A percentile compares a stretch with the other conserved stretches of the same genome.
phyloP scores from a whole-genome alignment of 176 grass and related monocot genomes.

The Carex cristatella region DNA sequence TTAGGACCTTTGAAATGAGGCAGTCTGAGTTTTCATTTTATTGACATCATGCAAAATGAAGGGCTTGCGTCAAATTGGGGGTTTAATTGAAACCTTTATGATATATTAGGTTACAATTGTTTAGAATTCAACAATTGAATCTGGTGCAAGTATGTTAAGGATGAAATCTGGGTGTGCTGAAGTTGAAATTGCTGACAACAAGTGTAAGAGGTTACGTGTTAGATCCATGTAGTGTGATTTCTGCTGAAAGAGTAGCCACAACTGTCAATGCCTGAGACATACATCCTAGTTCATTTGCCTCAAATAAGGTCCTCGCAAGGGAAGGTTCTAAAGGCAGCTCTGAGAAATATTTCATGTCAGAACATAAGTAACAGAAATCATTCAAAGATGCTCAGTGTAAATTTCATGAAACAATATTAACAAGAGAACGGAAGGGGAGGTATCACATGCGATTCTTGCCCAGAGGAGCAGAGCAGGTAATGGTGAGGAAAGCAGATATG shows the following conservation, averaged over 20 bases:
- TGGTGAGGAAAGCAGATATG: background rate
- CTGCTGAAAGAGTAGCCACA: constrained; percentile 77
- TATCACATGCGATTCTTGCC: background rate
- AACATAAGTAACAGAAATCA: background rate
- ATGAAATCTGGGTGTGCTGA: background rate
- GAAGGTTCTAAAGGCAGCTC: constrained; percentile 93
- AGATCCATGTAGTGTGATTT: constrained; percentile 63
- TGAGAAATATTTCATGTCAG: constrained; percentile 26
- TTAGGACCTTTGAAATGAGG: background rate
- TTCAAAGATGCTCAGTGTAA: background rate
- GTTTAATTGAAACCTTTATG: background rate
- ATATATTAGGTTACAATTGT: background rate
- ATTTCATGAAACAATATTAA: background rate
- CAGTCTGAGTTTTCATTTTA: background rate
- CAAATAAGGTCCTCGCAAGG: constrained; percentile 87
- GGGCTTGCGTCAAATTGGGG: background rate
- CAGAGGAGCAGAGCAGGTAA: background rate
- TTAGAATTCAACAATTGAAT: background rate
- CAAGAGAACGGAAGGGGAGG: background rate
- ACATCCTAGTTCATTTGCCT: constrained; percentile 81
- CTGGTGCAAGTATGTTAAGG: background rate
- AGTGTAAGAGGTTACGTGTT: constrained; percentile 33
- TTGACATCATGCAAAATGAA: background rate
- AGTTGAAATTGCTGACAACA: constrained; percentile 1
- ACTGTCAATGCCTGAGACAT: constrained; percentile 91